Evolutionary conservation across 2,329 filamentous ascomycete species (phyloP).

Genomic region (Diatrype stigma): DNA sequence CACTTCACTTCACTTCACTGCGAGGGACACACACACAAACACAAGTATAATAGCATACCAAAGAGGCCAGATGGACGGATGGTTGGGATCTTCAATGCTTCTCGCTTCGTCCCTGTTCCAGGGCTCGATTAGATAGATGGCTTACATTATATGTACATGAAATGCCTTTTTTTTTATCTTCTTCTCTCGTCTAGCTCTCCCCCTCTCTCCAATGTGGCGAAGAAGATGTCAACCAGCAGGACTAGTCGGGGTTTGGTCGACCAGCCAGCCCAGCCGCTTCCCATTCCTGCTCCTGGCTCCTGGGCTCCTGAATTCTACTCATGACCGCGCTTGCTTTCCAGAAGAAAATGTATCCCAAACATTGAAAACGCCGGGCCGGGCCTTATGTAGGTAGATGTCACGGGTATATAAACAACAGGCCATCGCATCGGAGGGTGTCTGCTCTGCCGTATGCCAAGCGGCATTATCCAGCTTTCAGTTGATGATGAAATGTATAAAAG

Average conservation of each 20-base stretch:
- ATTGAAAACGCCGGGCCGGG: constrained; percentile 21
- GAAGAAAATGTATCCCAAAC: constrained; percentile 17
- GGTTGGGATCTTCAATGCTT: constrained; percentile 11
- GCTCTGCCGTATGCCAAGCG: constrained; percentile 23
- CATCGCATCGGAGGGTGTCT: no score
- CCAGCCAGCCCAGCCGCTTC: constrained; percentile 1
- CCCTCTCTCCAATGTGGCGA: constrained; percentile 12
- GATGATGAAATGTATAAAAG: constrained; percentile 16
- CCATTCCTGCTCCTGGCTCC: constrained; percentile 7
- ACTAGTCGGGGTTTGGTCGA: constrained; percentile 2
- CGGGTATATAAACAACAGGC: constrained; percentile 16
- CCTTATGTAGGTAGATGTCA: no score
- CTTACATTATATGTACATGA: constrained; percentile 21
- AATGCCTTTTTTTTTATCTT: no score
- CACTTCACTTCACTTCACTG: no score
- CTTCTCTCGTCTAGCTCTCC: no score
- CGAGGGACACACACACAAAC: not conserved
- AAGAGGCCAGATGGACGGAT: constrained; percentile 1
- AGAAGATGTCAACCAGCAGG: constrained; percentile 11
- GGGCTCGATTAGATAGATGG: constrained; percentile 7
- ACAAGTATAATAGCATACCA: not conserved
- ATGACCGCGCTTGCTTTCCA: not conserved
- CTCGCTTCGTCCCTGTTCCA: constrained; percentile 2
- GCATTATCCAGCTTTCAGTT: constrained; percentile 21
- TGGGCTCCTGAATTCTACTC: not conserved